Evolutionary conservation across 2,329 filamentous ascomycete genomes (phyloP), one percentile per base, ranked within the genome.

Genomic region (Fusarium oligoseptatum): DNA sequence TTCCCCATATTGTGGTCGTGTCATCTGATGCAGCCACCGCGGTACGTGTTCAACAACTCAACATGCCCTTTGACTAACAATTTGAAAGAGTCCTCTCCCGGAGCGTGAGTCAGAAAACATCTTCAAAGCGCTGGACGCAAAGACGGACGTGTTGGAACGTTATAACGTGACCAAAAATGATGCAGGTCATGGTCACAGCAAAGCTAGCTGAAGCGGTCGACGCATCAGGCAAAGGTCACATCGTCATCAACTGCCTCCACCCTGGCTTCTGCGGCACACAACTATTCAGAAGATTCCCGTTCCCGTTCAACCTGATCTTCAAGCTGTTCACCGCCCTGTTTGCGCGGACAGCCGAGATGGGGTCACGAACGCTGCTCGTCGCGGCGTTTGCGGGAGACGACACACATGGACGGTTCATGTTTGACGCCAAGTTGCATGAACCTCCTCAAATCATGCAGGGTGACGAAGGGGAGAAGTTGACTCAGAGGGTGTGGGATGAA

Each of bases 321-420:
- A 74, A 66, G 24, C 27, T 70, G 3, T 22, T 64, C 15, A 24
- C 74, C 15, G 65, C 60, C 17, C 4, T 82, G 8, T 12, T 85
- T n/a, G 84, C 77, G 34, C 81, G 85, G 22, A 80, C 80, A 3
- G 60, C 82, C 15, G 84, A 86, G 68, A 78, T 83, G 57, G 85
- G 85, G 12, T 81, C 83, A 20, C 82, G 85, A 14, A 83, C 81
- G 3, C 71, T 87, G 8, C 73, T 86, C 52, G 72, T 80, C 9
- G 85, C 82, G 4, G 84, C 83, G 0, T 77, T 82, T 37, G 81
- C 81, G 7, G 82, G 80, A 1, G 77, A 80, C 8, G 82, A 84
- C 39, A 81, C 81, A 1, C 85, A 87, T 62, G 86, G 86, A 5
- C 74, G 79, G 39, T 87, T 84, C 70, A 80, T 87, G 71, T 80